Percentiles rank a stretch among this genome's conserved stretches.
Evolutionary conservation across 345 rosid species (phyloP).

Genomic region (Trapa incisa): DNA sequence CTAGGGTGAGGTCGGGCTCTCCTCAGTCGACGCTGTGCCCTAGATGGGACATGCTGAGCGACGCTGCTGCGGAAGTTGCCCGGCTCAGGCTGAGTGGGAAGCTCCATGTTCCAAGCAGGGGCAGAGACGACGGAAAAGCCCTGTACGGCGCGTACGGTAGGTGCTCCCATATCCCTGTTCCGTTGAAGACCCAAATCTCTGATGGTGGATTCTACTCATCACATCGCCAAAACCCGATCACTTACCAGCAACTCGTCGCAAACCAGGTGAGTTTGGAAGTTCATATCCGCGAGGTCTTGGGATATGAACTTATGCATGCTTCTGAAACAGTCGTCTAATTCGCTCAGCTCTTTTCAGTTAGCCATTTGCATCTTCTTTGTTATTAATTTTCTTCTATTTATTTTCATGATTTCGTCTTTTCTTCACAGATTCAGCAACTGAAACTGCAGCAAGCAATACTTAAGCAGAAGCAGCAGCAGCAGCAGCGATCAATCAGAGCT

Average conservation of each 20-base stretch:
- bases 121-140: conserved; percentile 12
- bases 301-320: no score
- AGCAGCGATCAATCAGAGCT: not conserved
- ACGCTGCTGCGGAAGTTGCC: conserved; percentile 8
- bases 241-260: conserved; percentile 45
- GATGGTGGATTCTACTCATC: conserved; percentile 13
- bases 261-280: conserved; percentile 26
- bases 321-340: not conserved
- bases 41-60: conserved; percentile 9
- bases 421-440: conserved; percentile 40
- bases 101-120: not conserved
- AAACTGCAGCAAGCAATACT: conserved; percentile 40
- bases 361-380: no score
- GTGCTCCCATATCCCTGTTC: conserved; percentile 18
- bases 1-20: conserved; percentile 9
- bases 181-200: conserved; percentile 17
- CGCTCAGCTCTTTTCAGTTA: not conserved
- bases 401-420: no score
- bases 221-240: conserved; percentile 22
- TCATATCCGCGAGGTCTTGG: not conserved
- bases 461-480: conserved; percentile 17
- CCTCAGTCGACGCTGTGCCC: conserved; percentile 16
- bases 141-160: conserved; percentile 16
- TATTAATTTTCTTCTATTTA: no score
- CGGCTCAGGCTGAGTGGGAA: conserved; percentile 5